Conservation (phyloP, 306 rosid genomes). For the Styphnolobium japonicum region DNA sequence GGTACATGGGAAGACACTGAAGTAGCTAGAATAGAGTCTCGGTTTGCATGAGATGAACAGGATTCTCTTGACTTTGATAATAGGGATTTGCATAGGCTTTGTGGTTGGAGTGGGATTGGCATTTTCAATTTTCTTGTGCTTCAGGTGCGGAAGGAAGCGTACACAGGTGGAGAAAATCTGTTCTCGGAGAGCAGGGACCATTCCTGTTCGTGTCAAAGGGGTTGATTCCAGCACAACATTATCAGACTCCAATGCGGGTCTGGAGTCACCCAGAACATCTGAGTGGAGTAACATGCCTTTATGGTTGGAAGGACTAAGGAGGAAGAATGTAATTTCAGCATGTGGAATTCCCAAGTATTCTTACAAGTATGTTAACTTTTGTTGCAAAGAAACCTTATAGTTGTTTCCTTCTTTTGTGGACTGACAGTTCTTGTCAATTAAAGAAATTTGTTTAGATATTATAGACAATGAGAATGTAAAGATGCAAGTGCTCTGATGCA, state of each 20-base stretch:
- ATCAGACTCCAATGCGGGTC: constrained; percentile 68
- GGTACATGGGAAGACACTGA: constrained; percentile 22
- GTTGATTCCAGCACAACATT: constrained; percentile 48
- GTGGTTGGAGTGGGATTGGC: constrained; percentile 70
- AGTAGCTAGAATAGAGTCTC: neutral
- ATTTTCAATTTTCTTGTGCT: constrained; percentile 45
- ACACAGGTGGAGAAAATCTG: constrained; percentile 54
- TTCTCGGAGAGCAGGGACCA: constrained; percentile 48
- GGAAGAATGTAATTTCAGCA: constrained; percentile 63
- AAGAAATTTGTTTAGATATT: neutral
- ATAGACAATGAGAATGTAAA: neutral
- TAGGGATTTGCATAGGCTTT: constrained; percentile 74
- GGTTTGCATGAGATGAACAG: constrained; percentile 34
- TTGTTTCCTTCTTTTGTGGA: neutral
- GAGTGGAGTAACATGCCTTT: constrained; percentile 55
- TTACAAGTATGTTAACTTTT: constrained; percentile 62
- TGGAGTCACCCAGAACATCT: constrained; percentile 81
- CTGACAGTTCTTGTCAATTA: neutral
- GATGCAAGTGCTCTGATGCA: neutral
- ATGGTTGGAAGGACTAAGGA: constrained; percentile 84
- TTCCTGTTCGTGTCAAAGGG: constrained; percentile 52
- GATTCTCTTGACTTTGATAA: constrained; percentile 35
- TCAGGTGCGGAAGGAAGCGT: constrained; percentile 49
- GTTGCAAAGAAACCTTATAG: neutral
- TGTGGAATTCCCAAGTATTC: constrained; percentile 93